Evolutionary conservation across 495 filamentous ascomycete genomes (phyloP), one percentile per base, ranked within the genome.

Genomic region (Aspergillus olivimuriae): DNA sequence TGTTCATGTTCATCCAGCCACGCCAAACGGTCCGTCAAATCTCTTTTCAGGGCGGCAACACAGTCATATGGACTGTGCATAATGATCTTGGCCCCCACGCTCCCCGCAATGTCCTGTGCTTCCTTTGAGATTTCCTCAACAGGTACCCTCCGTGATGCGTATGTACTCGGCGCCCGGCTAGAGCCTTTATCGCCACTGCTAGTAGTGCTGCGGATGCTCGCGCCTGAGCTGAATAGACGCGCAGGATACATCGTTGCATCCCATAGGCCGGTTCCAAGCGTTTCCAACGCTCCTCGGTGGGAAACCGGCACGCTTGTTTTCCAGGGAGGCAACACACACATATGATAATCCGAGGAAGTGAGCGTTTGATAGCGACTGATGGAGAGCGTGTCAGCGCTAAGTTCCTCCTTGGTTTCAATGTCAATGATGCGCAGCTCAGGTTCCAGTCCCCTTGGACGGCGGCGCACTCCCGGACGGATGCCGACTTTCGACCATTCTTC

Each of bases 41-140:
- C 90, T 48, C 92, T 70, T 53, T 88, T 88, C 0, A 91, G 84
- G 0, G 88, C 85, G 42, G 95, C 70, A 17, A 95, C 78, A 50
- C 89, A 94, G 64, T 98, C 92, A 51, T 92, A 98, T 1, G 94
- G 94, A 53, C 89, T 96, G 39, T 94, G 88, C 22, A 98, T 84
- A 58, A 95, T 95, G 19, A 98, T 87, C 52, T 96, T 97, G 48
- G 89, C 76, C 0, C 92, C 90, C 5, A 80, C 76, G 12, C 79
- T 80, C 14, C 62, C 61, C 14, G 68, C 56, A 34, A 71, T 55
- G 45, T 73, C 70, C 34, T 73, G 62, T 1, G 67, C 44, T 45
- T 71, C 67, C 40, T 67, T 69, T 6, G 68, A 48, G 16, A 53
- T 26, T 11, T 65, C 66, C 4, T 65, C 59, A 4, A 37, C 32